Percentiles rank a stretch among this genome's conserved stretches.
Conservation (phyloP, 2,329 filamentous ascomycete species). For the Talaromyces pinophilus region DNA sequence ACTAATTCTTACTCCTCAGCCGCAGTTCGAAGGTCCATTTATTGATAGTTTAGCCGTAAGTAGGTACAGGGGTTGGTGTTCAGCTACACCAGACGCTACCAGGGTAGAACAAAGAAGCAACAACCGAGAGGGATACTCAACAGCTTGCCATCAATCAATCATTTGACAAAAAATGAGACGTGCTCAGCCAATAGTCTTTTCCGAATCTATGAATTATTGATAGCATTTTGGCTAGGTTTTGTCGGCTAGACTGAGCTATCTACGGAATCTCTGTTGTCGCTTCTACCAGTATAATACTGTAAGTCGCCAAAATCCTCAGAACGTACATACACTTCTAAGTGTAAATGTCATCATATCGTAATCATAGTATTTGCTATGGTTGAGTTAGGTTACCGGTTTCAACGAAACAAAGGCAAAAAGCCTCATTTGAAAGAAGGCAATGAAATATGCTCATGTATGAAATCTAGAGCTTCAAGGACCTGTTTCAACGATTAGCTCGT, state of each 20-base stretch:
- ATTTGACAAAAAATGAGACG: too few relatives aligned
- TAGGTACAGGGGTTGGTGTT: too few relatives aligned
- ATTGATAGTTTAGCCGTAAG: too few relatives aligned
- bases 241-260: too few relatives aligned
- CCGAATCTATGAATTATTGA: not conserved
- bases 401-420: not conserved
- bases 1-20: too few relatives aligned
- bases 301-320: not conserved
- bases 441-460: constrained; percentile 21
- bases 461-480: constrained; percentile 23
- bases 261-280: too few relatives aligned
- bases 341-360: not conserved
- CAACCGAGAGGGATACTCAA: too few relatives aligned
- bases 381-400: not conserved
- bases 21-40: too few relatives aligned
- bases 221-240: not conserved
- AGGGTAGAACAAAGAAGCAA: too few relatives aligned
- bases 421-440: constrained; percentile 13
- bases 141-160: too few relatives aligned
- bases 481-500: constrained; percentile 1
- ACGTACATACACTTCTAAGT: not conserved
- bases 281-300: not conserved
- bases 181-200: too few relatives aligned
- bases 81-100: too few relatives aligned
- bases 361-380: not conserved